These are phyloP conservation scores for Eimeria zaria DNA, from an alignment of 169 alveolate species.

Conservation along the genomic window DNA sequence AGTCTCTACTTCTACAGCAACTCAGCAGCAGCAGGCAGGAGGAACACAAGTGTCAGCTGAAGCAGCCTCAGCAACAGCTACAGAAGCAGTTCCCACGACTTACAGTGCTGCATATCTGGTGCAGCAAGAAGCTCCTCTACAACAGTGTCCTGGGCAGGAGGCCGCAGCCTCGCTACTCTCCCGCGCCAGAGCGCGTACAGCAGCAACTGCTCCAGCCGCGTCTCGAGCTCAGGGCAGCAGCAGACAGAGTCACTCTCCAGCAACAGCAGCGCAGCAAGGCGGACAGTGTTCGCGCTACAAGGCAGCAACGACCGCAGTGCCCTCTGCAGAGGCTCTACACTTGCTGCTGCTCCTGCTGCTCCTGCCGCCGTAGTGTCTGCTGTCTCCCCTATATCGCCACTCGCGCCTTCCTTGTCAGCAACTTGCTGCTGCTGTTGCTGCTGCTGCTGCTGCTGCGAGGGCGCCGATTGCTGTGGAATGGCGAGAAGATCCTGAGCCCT, in stretches of 20 bases:
- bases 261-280: constrained; percentile 84
- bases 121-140: constrained; percentile 81
- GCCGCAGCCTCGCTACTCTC: constrained; percentile 69
- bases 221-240: constrained; percentile 78
- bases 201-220: constrained; percentile 83
- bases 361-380: constrained; percentile 36
- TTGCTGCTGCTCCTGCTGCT: constrained; percentile 57
- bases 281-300: constrained; percentile 78
- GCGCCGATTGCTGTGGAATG: constrained; percentile 52
- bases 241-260: constrained; percentile 82
- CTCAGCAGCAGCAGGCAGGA: constrained; percentile 25
- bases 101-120: constrained; percentile 71
- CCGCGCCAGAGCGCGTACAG: constrained; percentile 79
- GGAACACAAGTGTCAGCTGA: not conserved
- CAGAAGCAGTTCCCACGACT: constrained; percentile 68
- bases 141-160: constrained; percentile 74
- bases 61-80: constrained; percentile 34
- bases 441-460: constrained; percentile 71
- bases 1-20: not conserved
- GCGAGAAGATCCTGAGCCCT: constrained; percentile 81
- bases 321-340: constrained; percentile 16
- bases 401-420: not conserved
- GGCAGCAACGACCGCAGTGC: constrained; percentile 54
- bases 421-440: constrained; percentile 68
- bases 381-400: not conserved